These are phyloP conservation scores for Hortaea sp. DNA, from an alignment of 2,329 filamentous ascomycete genomes.

Conservation along the genomic window DNA sequence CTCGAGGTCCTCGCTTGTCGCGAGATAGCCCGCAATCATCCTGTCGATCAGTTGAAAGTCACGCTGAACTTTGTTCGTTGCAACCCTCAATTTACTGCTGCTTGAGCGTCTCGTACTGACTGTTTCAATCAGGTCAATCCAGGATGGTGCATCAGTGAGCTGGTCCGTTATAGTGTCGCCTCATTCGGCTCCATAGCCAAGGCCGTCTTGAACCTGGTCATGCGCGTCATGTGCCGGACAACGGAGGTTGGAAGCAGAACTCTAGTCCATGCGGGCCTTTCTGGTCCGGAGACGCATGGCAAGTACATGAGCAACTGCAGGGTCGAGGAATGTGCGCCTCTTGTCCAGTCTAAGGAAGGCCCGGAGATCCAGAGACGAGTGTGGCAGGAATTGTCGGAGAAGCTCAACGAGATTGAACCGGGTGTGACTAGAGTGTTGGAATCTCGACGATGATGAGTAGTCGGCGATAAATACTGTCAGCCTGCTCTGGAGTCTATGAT, in stretches of 20 bases:
- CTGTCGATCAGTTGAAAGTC: constrained; percentile 26
- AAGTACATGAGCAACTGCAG: constrained; percentile 30
- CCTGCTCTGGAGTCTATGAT: too few relatives aligned
- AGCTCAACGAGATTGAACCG: constrained; percentile 29
- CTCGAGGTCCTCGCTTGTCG: constrained; percentile 38
- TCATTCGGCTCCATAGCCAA: constrained; percentile 1
- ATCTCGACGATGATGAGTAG: neutral
- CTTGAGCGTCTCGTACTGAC: too few relatives aligned
- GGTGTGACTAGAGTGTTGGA: constrained; percentile 19
- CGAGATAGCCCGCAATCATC: constrained; percentile 18
- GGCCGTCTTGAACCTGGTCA: constrained; percentile 4
- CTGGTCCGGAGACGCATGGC: constrained; percentile 30
- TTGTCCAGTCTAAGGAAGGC: constrained; percentile 30
- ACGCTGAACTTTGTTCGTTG: constrained; percentile 39
- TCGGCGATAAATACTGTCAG: neutral
- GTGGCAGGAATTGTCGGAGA: constrained; percentile 31
- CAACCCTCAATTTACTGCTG: neutral
- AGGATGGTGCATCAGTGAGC: constrained; percentile 41
- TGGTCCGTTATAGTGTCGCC: constrained; percentile 31
- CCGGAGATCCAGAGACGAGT: constrained; percentile 26
- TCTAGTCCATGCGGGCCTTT: constrained; percentile 29
- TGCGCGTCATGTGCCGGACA: constrained; percentile 21
- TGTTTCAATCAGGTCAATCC: constrained; percentile 26
- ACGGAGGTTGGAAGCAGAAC: constrained; percentile 33
- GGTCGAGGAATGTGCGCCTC: constrained; percentile 19